These are phyloP conservation scores for Pichia sp. DNA, from an alignment of 1,139 yeast species.

Conservation along the genomic window DNA sequence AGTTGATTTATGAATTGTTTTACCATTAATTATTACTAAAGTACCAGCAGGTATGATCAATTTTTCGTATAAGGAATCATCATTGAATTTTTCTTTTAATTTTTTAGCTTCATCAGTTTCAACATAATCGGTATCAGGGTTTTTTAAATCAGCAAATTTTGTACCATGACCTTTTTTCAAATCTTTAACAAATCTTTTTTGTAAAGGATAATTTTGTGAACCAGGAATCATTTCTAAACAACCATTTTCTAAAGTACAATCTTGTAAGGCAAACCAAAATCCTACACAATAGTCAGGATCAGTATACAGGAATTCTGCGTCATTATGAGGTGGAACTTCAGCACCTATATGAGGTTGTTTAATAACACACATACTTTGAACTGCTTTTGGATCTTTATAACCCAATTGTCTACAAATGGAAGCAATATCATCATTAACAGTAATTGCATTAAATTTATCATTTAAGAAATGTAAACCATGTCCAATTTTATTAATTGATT, in stretches of 20 bases:
- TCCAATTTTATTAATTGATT: constrained; percentile 70
- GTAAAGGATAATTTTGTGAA: constrained; percentile 56
- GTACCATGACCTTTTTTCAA: constrained; percentile 47
- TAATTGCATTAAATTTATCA: constrained; percentile 40
- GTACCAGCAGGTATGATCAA: constrained; percentile 70
- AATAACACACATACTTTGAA: constrained; percentile 76
- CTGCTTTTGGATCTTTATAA: constrained; percentile 59
- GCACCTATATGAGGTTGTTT: constrained; percentile 73
- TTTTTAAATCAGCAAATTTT: constrained; percentile 33
- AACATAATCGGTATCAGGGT: constrained; percentile 20
- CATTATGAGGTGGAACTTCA: constrained; percentile 75
- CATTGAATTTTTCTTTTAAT: constrained; percentile 14
- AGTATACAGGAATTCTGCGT: constrained; percentile 67
- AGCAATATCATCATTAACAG: constrained; percentile 46
- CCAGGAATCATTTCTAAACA: constrained; percentile 72
- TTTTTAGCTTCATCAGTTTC: constrained; percentile 24
- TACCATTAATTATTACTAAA: constrained; percentile 60
- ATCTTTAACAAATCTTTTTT: constrained; percentile 59
- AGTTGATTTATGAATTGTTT: constrained; percentile 67
- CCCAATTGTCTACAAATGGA: constrained; percentile 48
- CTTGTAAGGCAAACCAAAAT: constrained; percentile 78
- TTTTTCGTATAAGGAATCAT: constrained; percentile 37
- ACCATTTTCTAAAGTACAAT: constrained; percentile 63
- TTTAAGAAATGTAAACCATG: constrained; percentile 66
- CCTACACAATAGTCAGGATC: constrained; percentile 70